Conservation (phyloP, 257 asterid species). For the Pogostemon cablin region DNA sequence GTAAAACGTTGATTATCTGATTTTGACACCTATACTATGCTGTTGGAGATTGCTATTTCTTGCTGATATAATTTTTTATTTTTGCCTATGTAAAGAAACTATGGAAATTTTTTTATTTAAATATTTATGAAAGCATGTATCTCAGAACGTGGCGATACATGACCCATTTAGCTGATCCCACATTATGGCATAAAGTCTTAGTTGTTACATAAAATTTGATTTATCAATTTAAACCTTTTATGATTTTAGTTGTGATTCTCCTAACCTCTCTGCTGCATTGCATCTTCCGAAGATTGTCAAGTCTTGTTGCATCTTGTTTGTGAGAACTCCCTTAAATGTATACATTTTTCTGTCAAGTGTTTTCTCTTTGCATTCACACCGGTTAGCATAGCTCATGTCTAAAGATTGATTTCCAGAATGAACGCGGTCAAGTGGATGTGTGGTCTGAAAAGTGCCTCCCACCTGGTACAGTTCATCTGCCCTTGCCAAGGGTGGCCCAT, state of each 20-base stretch:
- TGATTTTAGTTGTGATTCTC: conserved; percentile 7
- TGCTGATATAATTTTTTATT: neutral
- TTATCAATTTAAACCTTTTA: neutral
- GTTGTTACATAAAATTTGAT: conserved; percentile 6
- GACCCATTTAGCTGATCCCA: neutral
- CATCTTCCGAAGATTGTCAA: neutral
- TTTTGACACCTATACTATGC: conserved; percentile 5
- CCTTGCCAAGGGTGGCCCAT: conserved; percentile 63
- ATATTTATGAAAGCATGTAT: neutral
- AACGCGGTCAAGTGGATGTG: conserved; percentile 94
- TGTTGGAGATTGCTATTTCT: neutral
- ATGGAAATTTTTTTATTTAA: neutral
- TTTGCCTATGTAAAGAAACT: conserved; percentile 6
- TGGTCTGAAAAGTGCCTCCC: conserved; percentile 99
- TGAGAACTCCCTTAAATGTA: neutral
- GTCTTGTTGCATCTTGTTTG: conserved; percentile 8
- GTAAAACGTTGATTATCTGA: conserved; percentile 1
- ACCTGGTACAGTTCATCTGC: conserved; percentile 89
- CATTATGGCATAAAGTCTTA: neutral
- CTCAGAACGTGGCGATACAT: neutral
- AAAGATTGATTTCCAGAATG: conserved; percentile 56
- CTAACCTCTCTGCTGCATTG: conserved; percentile 8
- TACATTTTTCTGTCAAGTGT: neutral
- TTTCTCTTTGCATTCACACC: conserved; percentile 4
- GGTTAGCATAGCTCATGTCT: conserved; percentile 32